Base-by-base conservation (phyloP, 169 alveolate species). In the Plasmodium knowlesi region DNA sequence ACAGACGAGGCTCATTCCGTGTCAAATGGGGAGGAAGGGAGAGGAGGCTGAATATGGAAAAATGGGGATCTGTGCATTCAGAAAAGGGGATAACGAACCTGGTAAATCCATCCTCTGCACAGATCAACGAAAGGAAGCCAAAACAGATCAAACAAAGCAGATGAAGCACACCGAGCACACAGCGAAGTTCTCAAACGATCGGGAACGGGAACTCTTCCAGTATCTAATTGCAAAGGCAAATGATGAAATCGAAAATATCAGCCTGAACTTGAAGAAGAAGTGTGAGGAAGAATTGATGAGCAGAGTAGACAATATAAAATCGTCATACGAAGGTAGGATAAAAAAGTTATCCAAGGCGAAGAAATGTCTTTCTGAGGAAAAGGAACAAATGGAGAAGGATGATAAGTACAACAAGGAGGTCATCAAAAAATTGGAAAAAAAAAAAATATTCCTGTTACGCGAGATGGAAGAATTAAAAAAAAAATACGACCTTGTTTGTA, bases 141-240 rank as follows among this genome's bases (percentile, higher is more conserved):
- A 83, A 61, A 34, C 50, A 50, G 28, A 70, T 16, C 79, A 72
- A 14, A 54, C 12, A 43, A 82, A 50, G 25, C 30, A 70, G 32
- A 2, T 8, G 53, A 4, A 4, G 46, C 46, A 39, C 0, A 14
- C 57, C 19, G 1, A 50, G 9, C 41, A 28, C 0, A n/a, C 37
- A 50, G 41, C 22, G 30, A 54, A 50, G 1, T 85, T 85, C 67
- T 43, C 93, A 25, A 85, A 74, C 43, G 86, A 85, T 5, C 73
- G 39, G 25, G 93, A 85, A 50, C 28, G 79, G 67, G 93, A 85
- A 67, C 41, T 85, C 10, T 85, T 85, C 50, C 86, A 74, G 34
- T 85, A 85, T 41, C n/a, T 85, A 50, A 74, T 85, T 50, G 37
- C 32, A 74, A 50, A 85, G 61, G 93, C 93, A 73, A 85, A 37